Conservation (phyloP, 148 eudicot genomes). For the Fagopyrum esculentum region DNA sequence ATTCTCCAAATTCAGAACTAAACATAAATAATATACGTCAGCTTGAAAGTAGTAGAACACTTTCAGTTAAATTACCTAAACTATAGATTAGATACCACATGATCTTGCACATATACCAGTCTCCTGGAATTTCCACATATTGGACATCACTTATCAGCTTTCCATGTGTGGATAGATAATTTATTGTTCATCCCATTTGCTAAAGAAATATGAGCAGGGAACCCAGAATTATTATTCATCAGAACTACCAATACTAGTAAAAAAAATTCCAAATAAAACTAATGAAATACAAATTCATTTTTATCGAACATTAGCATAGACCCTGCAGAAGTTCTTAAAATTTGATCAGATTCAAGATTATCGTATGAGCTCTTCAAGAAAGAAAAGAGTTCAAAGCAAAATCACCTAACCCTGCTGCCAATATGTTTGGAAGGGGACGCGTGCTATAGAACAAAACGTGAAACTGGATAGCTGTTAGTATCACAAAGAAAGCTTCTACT, state of each 20-base stretch:
- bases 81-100: background rate
- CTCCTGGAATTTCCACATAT: conserved; percentile 3
- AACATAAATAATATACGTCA: background rate
- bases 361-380: background rate
- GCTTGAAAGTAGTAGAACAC: background rate
- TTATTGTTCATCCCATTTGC: background rate
- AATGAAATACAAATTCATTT: background rate
- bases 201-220: background rate
- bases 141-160: background rate
- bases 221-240: background rate
- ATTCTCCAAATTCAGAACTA: background rate
- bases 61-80: background rate
- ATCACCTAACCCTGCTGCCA: conserved; percentile 89
- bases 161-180: background rate
- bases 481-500: conserved; percentile 90
- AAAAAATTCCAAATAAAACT: background rate
- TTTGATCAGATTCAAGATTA: background rate
- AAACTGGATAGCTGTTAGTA: conserved; percentile 69
- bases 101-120: background rate
- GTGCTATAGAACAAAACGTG: conserved; percentile 89
- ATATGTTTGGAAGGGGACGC: conserved; percentile 89
- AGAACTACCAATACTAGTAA: background rate
- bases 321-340: background rate
- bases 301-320: background rate
- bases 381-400: background rate